Percentiles rank a stretch among this genome's conserved stretches.
These are phyloP conservation scores for Aspergillus conjunctus DNA, from an alignment of 495 filamentous ascomycete genomes.

Conservation along the genomic window DNA sequence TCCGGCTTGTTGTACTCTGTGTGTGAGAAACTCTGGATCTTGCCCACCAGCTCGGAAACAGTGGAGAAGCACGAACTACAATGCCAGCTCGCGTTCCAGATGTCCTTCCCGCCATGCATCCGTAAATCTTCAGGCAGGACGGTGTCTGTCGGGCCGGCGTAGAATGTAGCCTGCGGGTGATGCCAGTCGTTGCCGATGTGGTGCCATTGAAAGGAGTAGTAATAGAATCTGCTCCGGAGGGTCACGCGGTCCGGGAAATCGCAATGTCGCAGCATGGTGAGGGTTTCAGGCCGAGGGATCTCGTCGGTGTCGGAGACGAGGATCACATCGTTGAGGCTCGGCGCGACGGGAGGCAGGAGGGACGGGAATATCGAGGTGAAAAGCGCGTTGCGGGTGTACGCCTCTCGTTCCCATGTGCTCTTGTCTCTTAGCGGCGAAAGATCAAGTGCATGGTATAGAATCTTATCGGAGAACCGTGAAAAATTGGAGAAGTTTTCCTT, in stretches of 20 bases:
- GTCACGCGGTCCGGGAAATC: slow-evolving; percentile 54
- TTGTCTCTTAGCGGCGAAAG: background rate
- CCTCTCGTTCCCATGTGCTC: slow-evolving; percentile 10
- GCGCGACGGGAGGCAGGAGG: background rate
- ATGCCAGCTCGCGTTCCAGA: slow-evolving; percentile 56
- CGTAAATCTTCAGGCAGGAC: slow-evolving; percentile 52
- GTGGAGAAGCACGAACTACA: slow-evolving; percentile 57
- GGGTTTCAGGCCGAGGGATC: slow-evolving; percentile 49
- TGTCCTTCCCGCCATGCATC: slow-evolving; percentile 37
- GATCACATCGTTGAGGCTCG: slow-evolving; percentile 1
- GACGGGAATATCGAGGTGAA: slow-evolving; percentile 2
- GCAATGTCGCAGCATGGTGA: slow-evolving; percentile 50
- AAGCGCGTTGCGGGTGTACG: slow-evolving; percentile 8
- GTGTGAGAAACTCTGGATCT: slow-evolving; percentile 56
- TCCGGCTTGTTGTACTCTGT: slow-evolving; percentile 43
- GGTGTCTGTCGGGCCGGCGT: slow-evolving; percentile 45
- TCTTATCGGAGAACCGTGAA: slow-evolving; percentile 48
- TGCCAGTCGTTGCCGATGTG: slow-evolving; percentile 53
- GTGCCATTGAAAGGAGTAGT: slow-evolving; percentile 59
- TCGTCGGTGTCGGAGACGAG: slow-evolving; percentile 50
- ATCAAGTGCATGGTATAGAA: slow-evolving; percentile 56
- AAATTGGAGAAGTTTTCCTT: slow-evolving; percentile 43
- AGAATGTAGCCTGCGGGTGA: slow-evolving; percentile 59
- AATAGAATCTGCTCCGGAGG: slow-evolving; percentile 55
- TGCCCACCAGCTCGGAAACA: slow-evolving; percentile 51